phyloP scores from a whole-genome alignment of 192 early-diverging fungal genomes.

The Coemansia erecta region DNA sequence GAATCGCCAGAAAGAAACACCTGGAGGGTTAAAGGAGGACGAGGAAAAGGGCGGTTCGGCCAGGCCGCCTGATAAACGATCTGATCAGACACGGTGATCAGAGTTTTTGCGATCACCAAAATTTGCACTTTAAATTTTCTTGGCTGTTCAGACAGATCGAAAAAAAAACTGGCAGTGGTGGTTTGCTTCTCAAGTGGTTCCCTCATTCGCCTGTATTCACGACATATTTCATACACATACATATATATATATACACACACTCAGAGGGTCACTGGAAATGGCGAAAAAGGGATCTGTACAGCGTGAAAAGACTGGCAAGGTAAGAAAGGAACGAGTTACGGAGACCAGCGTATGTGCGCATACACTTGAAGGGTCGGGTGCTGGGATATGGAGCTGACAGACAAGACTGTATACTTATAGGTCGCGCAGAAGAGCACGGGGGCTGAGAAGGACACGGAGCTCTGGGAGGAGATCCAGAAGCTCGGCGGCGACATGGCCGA shows the following conservation, averaged over 20 bases:
- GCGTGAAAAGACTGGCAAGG: conserved; percentile 11
- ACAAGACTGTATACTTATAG: not conserved
- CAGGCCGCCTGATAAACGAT: not conserved
- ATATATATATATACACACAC: not conserved
- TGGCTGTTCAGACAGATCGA: not conserved
- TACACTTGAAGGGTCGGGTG: too few relatives aligned
- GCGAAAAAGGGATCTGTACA: conserved; percentile 19
- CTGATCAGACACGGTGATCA: not conserved
- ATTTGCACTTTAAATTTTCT: not conserved
- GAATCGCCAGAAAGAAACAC: not conserved
- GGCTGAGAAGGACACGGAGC: conserved; percentile 9
- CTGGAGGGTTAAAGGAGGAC: not conserved
- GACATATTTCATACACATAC: not conserved
- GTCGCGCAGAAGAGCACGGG: not conserved
- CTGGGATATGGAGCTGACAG: too few relatives aligned
- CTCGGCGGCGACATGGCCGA: conserved; percentile 63
- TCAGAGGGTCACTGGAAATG: conserved; percentile 10
- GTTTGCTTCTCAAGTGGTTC: not conserved
- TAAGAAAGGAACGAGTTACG: not conserved
- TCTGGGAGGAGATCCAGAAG: conserved; percentile 64
- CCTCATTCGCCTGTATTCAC: not conserved
- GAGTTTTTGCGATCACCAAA: not conserved
- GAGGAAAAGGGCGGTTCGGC: too few relatives aligned
- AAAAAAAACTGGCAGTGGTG: not conserved
- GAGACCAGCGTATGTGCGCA: too few relatives aligned